These are phyloP conservation scores for Emergomyces orientalis DNA, from an alignment of 2,329 filamentous ascomycete species.

Conservation along the genomic window DNA sequence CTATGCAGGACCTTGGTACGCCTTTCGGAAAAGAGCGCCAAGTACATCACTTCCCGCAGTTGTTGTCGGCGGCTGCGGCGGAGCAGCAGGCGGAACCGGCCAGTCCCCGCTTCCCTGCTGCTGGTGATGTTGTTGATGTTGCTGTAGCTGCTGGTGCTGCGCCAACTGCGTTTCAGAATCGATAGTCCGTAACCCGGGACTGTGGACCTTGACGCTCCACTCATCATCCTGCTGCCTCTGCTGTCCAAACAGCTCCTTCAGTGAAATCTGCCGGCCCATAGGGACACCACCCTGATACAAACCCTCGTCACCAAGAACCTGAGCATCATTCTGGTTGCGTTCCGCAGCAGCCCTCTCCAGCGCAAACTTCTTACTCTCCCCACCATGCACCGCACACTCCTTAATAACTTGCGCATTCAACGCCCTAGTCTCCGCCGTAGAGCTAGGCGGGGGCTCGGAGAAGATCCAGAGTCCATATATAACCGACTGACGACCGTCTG, in stretches of 20 bases:
- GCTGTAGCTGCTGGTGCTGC: neutral
- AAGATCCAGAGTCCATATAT: constrained; percentile 58
- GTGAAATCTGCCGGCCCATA: constrained; percentile 46
- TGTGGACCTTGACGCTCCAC: constrained; percentile 43
- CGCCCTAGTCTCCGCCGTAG: constrained; percentile 44
- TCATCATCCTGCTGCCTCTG: constrained; percentile 44
- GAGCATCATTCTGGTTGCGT: constrained; percentile 25
- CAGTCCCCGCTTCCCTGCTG: neutral
- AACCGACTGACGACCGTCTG: constrained; percentile 8
- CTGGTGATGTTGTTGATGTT: neutral
- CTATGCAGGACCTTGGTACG: constrained; percentile 21
- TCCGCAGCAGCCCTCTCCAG: constrained; percentile 29
- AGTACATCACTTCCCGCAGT: constrained; percentile 28
- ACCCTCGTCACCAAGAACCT: constrained; percentile 25
- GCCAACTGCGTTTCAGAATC: constrained; percentile 15
- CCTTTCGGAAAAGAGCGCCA: constrained; percentile 36
- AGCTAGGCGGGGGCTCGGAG: constrained; percentile 47
- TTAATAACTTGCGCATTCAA: constrained; percentile 47
- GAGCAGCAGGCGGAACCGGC: constrained; percentile 1
- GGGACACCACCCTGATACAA: constrained; percentile 27
- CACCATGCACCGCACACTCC: constrained; percentile 46
- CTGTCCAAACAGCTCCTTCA: constrained; percentile 48
- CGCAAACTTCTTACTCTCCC: constrained; percentile 39
- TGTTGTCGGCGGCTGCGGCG: neutral
- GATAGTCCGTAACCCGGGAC: constrained; percentile 17